Percentiles rank a stretch among this genome's conserved stretches.
Conservation (phyloP, 2,329 filamentous ascomycete species). For the Amphichorda felina region DNA sequence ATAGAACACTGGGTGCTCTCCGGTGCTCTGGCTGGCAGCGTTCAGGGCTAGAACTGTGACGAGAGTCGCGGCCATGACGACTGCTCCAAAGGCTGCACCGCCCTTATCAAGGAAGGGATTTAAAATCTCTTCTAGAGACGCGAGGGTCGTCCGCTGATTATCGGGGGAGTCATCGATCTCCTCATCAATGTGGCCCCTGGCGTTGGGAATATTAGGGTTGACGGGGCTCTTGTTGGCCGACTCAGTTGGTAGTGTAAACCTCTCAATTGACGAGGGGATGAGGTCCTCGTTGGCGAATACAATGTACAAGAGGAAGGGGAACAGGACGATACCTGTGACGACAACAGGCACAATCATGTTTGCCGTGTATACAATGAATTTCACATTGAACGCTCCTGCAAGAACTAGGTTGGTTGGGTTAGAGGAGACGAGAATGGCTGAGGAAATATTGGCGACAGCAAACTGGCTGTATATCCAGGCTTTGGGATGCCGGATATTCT, state of each 20-base stretch:
- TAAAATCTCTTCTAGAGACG: slow-evolving; percentile 59
- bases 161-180: slow-evolving; percentile 31
- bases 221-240: slow-evolving; percentile 43
- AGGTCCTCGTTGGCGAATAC: slow-evolving; percentile 53
- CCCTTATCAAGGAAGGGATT: slow-evolving; percentile 61
- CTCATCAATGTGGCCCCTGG: too few relatives aligned
- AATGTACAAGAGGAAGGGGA: slow-evolving; percentile 58
- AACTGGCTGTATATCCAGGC: slow-evolving; percentile 68
- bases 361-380: slow-evolving; percentile 62
- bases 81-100: slow-evolving; percentile 50
- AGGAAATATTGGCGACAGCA: slow-evolving; percentile 60
- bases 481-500: slow-evolving; percentile 57
- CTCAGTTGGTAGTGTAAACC: slow-evolving; percentile 52
- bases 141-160: slow-evolving; percentile 36
- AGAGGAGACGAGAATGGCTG: slow-evolving; percentile 64
- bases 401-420: slow-evolving; percentile 69
- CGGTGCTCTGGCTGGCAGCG: slow-evolving; percentile 37
- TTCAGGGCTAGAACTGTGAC: slow-evolving; percentile 56
- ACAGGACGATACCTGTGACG: slow-evolving; percentile 54
- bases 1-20: slow-evolving; percentile 50
- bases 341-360: slow-evolving; percentile 66
- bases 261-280: slow-evolving; percentile 53
- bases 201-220: slow-evolving; percentile 62
- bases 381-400: slow-evolving; percentile 60
- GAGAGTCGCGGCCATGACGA: slow-evolving; percentile 56